A percentile compares a stretch with the other conserved stretches of the same genome.
Evolutionary conservation across 371 early-diverging fungal species (phyloP).

Genomic region (Smittium culicis): DNA sequence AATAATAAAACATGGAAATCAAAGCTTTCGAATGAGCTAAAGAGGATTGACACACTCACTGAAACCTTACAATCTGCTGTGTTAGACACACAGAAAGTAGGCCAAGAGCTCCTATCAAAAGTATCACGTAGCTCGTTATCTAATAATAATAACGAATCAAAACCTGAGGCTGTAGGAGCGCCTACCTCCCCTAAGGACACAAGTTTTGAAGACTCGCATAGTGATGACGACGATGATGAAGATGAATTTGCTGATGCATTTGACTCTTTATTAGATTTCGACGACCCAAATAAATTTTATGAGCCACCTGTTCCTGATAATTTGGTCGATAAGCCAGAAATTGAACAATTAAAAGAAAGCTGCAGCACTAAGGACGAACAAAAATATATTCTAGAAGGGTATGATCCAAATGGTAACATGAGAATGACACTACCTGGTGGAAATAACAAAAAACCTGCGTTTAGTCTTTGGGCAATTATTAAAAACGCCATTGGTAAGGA

Average conservation of each 20-base stretch:
- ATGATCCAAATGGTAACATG: conserved; percentile 14
- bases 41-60: conserved; percentile 31
- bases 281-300: conserved; percentile 22
- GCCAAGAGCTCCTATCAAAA: not conserved
- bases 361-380: conserved; percentile 8
- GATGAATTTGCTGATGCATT: conserved; percentile 54
- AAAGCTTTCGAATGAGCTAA: conserved; percentile 21
- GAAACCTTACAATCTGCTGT: conserved; percentile 31
- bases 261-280: conserved; percentile 32
- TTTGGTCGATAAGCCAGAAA: not conserved
- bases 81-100: conserved; percentile 20
- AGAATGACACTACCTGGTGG: conserved; percentile 19
- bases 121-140: conserved; percentile 7
- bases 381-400: conserved; percentile 24
- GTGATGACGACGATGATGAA: conserved; percentile 34
- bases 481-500: conserved; percentile 77
- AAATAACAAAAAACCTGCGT: conserved; percentile 24
- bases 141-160: conserved; percentile 7
- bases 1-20: too few species aligned
- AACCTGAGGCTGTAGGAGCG: not conserved
- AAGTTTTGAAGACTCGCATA: conserved; percentile 7
- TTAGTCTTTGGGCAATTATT: conserved; percentile 55
- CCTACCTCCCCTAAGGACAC: conserved; percentile 1
- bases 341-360: not conserved
- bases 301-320: not conserved